These are phyloP conservation scores for Cryptosporidium sp. DNA, from an alignment of 169 alveolate species.

Conservation along the genomic window DNA sequence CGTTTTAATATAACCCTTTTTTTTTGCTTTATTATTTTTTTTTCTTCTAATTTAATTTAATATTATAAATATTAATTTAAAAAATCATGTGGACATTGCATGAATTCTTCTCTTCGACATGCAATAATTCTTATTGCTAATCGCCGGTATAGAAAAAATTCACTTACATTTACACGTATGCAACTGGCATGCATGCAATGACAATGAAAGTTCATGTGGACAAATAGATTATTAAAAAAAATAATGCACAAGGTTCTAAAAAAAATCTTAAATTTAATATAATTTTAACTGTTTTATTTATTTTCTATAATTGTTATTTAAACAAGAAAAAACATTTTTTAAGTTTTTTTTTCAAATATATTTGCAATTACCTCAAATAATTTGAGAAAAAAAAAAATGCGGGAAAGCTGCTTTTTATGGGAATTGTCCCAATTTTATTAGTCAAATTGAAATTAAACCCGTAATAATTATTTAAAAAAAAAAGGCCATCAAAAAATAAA, in stretches of 20 bases:
- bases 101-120: background rate
- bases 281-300: too few species aligned
- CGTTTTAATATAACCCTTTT: too few species aligned
- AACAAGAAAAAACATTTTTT: too few species aligned
- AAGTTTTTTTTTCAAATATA: too few species aligned
- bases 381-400: background rate
- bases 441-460: background rate
- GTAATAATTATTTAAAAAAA: too few species aligned
- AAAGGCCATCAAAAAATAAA: background rate
- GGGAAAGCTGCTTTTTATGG: background rate
- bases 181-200: constrained; percentile 3
- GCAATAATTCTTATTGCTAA: background rate
- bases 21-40: too few species aligned
- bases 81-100: background rate
- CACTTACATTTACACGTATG: constrained; percentile 9
- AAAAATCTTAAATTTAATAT: too few species aligned
- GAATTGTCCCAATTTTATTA: background rate
- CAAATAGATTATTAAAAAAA: background rate
- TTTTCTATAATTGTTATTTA: too few species aligned
- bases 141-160: background rate
- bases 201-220: background rate
- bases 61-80: too few species aligned
- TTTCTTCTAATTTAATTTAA: too few species aligned
- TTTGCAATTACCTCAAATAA: background rate
- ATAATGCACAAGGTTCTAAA: too few species aligned